These are phyloP conservation scores for Lonicera japonica DNA, from an alignment of 129 eudicot genomes.

Conservation along the genomic window DNA sequence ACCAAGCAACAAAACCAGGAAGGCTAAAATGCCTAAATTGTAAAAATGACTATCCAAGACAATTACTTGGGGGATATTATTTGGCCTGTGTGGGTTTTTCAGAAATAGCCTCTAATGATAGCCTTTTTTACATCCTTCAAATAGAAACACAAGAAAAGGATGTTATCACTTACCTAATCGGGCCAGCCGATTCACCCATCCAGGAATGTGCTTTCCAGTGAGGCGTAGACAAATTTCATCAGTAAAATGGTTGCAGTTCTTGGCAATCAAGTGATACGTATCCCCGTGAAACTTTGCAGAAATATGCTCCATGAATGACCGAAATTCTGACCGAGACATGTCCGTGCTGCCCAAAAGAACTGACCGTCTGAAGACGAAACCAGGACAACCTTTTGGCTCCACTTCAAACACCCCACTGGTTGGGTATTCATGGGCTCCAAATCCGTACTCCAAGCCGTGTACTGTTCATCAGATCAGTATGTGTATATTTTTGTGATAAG, in stretches of 20 bases:
- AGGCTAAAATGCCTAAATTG: too few relatives aligned
- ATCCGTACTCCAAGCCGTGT: conserved; percentile 85
- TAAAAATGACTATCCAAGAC: too few relatives aligned
- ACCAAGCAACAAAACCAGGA: too few relatives aligned
- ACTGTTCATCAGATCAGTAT: conserved; percentile 33
- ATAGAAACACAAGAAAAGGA: too few relatives aligned
- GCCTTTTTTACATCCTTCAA: too few relatives aligned
- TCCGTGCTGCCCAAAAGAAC: conserved; percentile 70
- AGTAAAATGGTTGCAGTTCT: conserved; percentile 89
- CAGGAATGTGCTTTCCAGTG: conserved; percentile 85
- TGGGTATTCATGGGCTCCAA: conserved; percentile 89
- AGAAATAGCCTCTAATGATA: too few relatives aligned
- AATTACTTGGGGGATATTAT: too few relatives aligned
- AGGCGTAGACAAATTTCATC: conserved; percentile 69
- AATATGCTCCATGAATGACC: conserved; percentile 68
- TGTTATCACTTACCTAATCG: conserved; percentile 79
- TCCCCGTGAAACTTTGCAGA: conserved; percentile 73
- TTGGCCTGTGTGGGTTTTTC: too few relatives aligned
- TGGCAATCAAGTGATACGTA: conserved; percentile 74
- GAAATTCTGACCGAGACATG: conserved; percentile 69
- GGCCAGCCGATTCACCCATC: conserved; percentile 95
- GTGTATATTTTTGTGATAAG: too few relatives aligned
- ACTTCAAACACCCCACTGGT: conserved; percentile 93
- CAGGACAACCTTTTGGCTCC: conserved; percentile 89
- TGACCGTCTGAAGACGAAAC: conserved; percentile 68